Evolutionary conservation across 106 monocot species (phyloP).

Genomic region (Amphibolis antarctica): DNA sequence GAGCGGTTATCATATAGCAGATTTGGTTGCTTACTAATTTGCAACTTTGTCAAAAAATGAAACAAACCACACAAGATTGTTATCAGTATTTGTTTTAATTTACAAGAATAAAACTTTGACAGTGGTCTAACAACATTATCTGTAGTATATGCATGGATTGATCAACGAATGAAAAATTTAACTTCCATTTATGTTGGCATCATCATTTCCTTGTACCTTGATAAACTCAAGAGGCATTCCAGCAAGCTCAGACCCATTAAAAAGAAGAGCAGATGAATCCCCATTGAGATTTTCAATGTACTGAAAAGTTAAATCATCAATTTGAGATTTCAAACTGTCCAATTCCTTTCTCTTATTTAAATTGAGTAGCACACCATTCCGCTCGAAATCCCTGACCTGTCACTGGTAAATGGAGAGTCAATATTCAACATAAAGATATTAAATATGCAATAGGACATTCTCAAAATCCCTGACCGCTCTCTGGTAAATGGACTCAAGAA

Average conservation of each 20-base stretch:
- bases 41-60: too few species aligned
- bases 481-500: too few species aligned
- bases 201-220: constrained; percentile 29
- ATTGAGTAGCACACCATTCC: constrained; percentile 64
- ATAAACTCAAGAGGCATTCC: constrained; percentile 83
- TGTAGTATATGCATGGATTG: background rate
- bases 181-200: background rate
- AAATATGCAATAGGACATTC: background rate
- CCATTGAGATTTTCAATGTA: constrained; percentile 61
- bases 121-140: too few species aligned
- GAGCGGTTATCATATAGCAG: too few species aligned
- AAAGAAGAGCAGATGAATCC: constrained; percentile 46
- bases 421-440: constrained; percentile 1
- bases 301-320: constrained; percentile 59
- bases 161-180: background rate
- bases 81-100: too few species aligned
- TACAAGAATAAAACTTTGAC: too few species aligned
- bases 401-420: constrained; percentile 28
- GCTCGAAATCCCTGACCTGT: constrained; percentile 93
- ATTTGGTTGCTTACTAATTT: too few species aligned
- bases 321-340: constrained; percentile 53
- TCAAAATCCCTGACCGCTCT: too few species aligned
- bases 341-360: constrained; percentile 63
- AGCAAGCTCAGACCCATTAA: constrained; percentile 53
- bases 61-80: too few species aligned